Evolutionary conservation across 1,139 yeast species (phyloP), one percentile per base, ranked within the genome.

Genomic region (Debaryomyces psychrophilus): DNA sequence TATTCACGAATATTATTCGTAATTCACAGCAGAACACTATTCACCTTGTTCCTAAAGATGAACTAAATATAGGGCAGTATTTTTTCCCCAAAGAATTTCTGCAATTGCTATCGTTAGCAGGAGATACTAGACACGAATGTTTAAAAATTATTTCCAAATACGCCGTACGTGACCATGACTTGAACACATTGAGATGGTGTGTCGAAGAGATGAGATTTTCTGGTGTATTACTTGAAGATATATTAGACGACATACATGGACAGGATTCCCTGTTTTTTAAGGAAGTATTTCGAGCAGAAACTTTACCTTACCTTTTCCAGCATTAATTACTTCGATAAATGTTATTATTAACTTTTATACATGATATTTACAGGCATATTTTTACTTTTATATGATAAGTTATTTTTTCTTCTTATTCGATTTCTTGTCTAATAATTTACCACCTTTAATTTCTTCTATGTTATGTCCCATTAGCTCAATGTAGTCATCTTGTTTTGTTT

Each of bases 361-460:
- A 46, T 51, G 31, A 53, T 61, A 59, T 58, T 54, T 52, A 56
- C 53, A 51, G 46, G 45, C 44, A 22, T 34, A 31, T 33, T 33
- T 33, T 18, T 33, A 39, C 40, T 26, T 22, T 27, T 34, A 45
- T 37, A 17, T 14, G 17, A 37, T 18, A 34, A 45, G 43, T 56
- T 58, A 54, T 56, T 60, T 57, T 62, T 63, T 65, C 54, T 63
- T 68, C 44, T 64, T 64, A 47, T 60, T 59, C 28, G 56, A 65
- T 65, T 77, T 82, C 68, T 76, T 81, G 61, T 79, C 81, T 37
- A 70, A 77, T 48, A 82, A 73, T 52, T 82, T 70, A 58, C 85
- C 85, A 56, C 90, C 90, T 51, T 77, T 71, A 37, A 88, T 82
- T 56, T 82, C 83, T 51, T 75, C 69, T 53, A 81, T 86, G 57